phyloP scores from a whole-genome alignment of 108 stramenopile genomes.

The Craspedostauros australis region DNA sequence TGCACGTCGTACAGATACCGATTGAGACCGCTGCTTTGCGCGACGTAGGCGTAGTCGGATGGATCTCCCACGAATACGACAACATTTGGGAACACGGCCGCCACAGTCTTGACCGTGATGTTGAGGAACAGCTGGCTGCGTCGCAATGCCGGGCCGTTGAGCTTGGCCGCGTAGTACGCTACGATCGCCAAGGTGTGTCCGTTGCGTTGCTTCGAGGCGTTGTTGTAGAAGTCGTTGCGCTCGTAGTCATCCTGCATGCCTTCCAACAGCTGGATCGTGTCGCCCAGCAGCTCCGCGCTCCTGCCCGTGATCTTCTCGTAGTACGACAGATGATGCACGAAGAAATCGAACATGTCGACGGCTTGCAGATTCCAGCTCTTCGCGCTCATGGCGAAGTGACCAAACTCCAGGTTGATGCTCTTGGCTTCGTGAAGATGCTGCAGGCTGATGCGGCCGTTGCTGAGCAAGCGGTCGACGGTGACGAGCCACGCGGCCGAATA shows the following conservation, averaged over 20 bases:
- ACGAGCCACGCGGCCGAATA: too few species aligned
- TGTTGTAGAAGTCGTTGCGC: background rate
- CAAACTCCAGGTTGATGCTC: too few species aligned
- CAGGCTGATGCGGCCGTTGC: too few species aligned
- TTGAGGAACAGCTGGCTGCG: background rate
- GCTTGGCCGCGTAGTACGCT: background rate
- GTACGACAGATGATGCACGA: background rate
- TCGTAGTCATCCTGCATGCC: background rate
- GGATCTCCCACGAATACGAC: background rate
- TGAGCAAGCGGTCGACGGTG: too few species aligned
- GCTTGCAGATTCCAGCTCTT: background rate
- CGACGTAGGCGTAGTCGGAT: background rate
- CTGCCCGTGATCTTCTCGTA: background rate
- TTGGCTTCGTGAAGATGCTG: too few species aligned
- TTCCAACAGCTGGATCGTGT: too few species aligned
- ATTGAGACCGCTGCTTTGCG: background rate
- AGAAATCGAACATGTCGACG: slow-evolving; percentile 1
- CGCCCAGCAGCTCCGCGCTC: too few species aligned
- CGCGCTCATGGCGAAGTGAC: too few species aligned
- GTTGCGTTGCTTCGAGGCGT: background rate
- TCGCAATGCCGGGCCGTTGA: too few species aligned
- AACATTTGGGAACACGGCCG: background rate
- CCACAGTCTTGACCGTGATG: background rate
- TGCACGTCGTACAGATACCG: background rate
- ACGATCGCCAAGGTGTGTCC: background rate